Conservation (phyloP, 805 yeast genomes). For the Pichia heedii region DNA sequence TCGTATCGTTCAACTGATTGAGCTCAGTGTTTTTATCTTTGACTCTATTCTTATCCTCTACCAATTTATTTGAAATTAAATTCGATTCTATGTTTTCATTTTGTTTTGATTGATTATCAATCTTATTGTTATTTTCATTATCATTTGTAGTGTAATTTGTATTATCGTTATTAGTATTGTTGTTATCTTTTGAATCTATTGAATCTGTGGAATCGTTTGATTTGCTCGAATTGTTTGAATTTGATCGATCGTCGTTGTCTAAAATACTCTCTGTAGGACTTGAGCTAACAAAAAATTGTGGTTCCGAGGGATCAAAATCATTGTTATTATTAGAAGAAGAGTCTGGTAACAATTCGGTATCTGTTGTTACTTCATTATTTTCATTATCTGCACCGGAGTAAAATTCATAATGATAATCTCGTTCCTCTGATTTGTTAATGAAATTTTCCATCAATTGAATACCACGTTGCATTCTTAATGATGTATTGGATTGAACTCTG, state of each 20-base stretch:
- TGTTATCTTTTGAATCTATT: background rate
- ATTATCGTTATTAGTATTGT: too few relatives aligned
- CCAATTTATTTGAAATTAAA: background rate
- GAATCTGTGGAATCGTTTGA: background rate
- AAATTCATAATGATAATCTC: slow-evolving; percentile 88
- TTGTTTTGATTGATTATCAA: too few relatives aligned
- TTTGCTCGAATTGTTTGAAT: background rate
- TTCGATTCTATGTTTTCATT: too few relatives aligned
- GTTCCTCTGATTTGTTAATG: slow-evolving; percentile 72
- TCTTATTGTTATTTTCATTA: too few relatives aligned
- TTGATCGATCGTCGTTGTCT: slow-evolving; percentile 11
- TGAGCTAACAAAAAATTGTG: slow-evolving; percentile 67
- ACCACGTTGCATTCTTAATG: slow-evolving; percentile 31
- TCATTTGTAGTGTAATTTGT: too few relatives aligned
- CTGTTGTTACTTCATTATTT: slow-evolving; percentile 12
- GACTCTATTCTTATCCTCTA: background rate
- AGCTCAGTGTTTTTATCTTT: background rate
- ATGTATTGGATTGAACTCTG: slow-evolving; percentile 61
- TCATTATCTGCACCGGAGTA: slow-evolving; percentile 66
- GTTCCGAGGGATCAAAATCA: slow-evolving; percentile 87
- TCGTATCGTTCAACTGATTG: background rate
- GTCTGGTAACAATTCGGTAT: slow-evolving; percentile 6
- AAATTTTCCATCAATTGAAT: slow-evolving; percentile 59
- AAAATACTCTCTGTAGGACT: slow-evolving; percentile 26
- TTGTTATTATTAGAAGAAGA: slow-evolving; percentile 12